Base-by-base conservation (phyloP, 1,284 basidiomycete genomes). In the Marasmius oreades region DNA sequence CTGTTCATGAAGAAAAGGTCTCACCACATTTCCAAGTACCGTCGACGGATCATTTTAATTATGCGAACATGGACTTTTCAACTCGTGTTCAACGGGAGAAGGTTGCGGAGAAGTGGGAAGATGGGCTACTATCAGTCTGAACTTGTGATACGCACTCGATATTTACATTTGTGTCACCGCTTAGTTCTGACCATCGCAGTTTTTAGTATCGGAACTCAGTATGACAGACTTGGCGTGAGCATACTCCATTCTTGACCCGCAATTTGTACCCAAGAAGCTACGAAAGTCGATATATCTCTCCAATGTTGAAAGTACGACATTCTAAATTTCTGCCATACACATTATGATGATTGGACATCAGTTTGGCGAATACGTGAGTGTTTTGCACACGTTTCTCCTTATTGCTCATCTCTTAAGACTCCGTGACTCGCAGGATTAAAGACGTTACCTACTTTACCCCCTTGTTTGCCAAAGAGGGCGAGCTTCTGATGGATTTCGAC, bases 21-120 rank as follows among this genome's bases (percentile, higher is more conserved):
- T 75, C 82, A 20, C 84, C 85, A 0, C 84, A 87, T 61, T 84
- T 87, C 66, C 78, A 78, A 23, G 82, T 89, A 6, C 86, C 87
- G 36, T 70, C 88, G 39, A 82, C 78, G 6, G 90, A 91, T 69
- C 77, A 92, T 45, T 97, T 95, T 80, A 97, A 99, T 72, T 98
- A 97, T 66, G 96, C 96, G 33, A 89, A 87, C 42, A 70, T 89
- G 58, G 96, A 98, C 70, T 99, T 96, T 68, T 94, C 93, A 0
- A 95, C 95, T 1, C 88, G 93, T 2, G 87, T 98, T 16, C 94
- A n/a, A 70, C 69, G 2, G 61, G 69, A 10, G 22, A 52, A 37
- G 56, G 42, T 47, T 76, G 73, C 55, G 74, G 74, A 47, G 61
- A 67, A 33, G 56, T 70, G 22, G 73, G 73, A 0, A 62, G 70